Evolutionary conservation across 2,329 filamentous ascomycete genomes (phyloP), one percentile per base, ranked within the genome.

Genomic region (Emergomyces pasteurianus): DNA sequence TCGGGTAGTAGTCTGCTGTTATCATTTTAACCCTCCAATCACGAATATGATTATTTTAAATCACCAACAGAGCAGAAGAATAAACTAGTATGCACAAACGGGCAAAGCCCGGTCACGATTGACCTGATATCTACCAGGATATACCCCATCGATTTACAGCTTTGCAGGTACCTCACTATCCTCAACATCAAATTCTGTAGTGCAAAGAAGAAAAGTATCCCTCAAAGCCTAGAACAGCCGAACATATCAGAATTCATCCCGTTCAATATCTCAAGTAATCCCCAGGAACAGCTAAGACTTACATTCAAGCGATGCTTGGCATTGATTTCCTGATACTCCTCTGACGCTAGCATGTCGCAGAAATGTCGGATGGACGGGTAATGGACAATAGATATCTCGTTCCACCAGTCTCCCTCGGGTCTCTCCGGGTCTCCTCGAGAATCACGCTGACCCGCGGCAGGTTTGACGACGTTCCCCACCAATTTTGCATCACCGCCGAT

Each of bases 341-440:
- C 74, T 50, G 79, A 79, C 1, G 74, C 77, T 50, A 84, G 67
- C 83, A 85, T 86, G 67, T 84, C 82, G 50, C 80, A 80, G 67
- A 86, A 86, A 70, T 86, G 83, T 63, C 70, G 64, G 42, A 86
- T 80, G 58, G 78, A 83, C 2, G 84, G 83, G 70, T 86, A 86
- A 73, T 86, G 83, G 60, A 84, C 84, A 50, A 86, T 74, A 0
- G 84, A 83, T 63, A 87, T 78, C 71, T 87, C 84, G 68, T 86
- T 81, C 84, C 84, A 87, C 58, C 72, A 73, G 14, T 71, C 72
- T 53, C 63, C 62, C 47, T 66, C 67, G 18, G 64, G 67, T 38
- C 38, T 65, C 21, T 65, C 67, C 56, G 53, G 40, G n/a, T 49
- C 50, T 1, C 67, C 68, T 16, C 67, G 59, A 2, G 69, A 68